These are phyloP conservation scores for Botrytis tulipae DNA, from an alignment of 2,329 filamentous ascomycete genomes.

Conservation along the genomic window DNA sequence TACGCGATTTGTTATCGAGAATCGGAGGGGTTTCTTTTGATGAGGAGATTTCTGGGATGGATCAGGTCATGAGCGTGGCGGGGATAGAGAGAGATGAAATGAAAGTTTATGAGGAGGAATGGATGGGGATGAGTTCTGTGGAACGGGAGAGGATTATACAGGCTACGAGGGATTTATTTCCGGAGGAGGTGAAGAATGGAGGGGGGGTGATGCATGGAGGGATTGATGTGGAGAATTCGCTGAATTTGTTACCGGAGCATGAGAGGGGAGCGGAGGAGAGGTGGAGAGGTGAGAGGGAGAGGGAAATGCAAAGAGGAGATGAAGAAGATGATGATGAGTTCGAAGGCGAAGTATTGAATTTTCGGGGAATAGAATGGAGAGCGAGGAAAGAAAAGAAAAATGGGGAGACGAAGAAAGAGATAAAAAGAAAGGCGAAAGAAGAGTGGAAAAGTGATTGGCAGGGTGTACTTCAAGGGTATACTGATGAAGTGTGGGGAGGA, in stretches of 20 bases:
- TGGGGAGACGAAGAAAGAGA: neutral
- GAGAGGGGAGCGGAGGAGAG: neutral
- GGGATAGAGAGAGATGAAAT: neutral
- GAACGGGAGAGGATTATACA: neutral
- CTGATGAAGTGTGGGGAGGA: slow-evolving; percentile 68
- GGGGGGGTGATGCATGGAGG: neutral
- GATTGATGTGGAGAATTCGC: neutral
- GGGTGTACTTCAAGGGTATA: slow-evolving; percentile 55
- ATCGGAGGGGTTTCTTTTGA: neutral
- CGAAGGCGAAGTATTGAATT: neutral
- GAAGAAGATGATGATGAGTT: neutral
- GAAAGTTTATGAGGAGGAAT: neutral
- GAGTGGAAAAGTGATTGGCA: slow-evolving; percentile 45
- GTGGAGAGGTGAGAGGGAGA: neutral
- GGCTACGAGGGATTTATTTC: slow-evolving; percentile 14
- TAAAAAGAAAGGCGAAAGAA: slow-evolving; percentile 20
- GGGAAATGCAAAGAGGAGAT: no score
- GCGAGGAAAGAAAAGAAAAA: neutral
- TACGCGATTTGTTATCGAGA: slow-evolving; percentile 41
- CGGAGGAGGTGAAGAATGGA: no score
- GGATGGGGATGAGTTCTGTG: neutral
- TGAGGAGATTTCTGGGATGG: neutral
- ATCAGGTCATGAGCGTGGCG: neutral
- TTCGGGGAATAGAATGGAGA: neutral
- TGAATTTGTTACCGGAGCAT: neutral